Percentiles rank a stretch among this genome's conserved stretches.
Conservation (phyloP, 2,329 filamentous ascomycete species). For the Aquanectria penicillioides region DNA sequence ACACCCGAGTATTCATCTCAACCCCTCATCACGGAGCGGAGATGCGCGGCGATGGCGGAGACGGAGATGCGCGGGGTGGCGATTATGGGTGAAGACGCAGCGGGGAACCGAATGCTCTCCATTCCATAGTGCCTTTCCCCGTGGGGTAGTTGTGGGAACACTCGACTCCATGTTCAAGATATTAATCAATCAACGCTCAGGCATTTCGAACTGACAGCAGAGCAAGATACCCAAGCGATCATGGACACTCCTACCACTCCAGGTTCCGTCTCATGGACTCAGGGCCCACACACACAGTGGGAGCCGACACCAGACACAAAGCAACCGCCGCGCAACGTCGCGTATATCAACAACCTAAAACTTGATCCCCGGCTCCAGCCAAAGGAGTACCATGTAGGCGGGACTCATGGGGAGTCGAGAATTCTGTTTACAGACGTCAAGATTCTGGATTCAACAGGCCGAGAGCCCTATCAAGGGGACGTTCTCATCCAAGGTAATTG, state of each 20-base stretch:
- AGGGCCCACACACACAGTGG: constrained; percentile 12
- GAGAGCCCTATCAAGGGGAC: constrained; percentile 10
- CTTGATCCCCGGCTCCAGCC: constrained; percentile 3
- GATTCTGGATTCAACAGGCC: constrained; percentile 9
- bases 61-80: too few relatives aligned
- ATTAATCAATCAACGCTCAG: too few relatives aligned
- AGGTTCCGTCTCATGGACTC: constrained; percentile 16
- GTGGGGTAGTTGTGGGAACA: too few relatives aligned
- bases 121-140: too few relatives aligned
- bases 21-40: too few relatives aligned
- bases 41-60: too few relatives aligned
- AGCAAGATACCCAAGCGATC: neutral
- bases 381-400: neutral
- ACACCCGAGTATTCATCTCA: too few relatives aligned
- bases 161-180: too few relatives aligned
- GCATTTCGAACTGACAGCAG: too few relatives aligned
- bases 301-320: neutral
- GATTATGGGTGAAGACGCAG: too few relatives aligned
- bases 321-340: neutral
- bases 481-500: constrained; percentile 7
- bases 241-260: constrained; percentile 6
- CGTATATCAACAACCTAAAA: constrained; percentile 13
- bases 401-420: constrained; percentile 2
- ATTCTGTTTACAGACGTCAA: constrained; percentile 9
- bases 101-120: too few relatives aligned